phyloP scores from a whole-genome alignment of 2,329 filamentous ascomycete genomes.

The Escovopsis weberi region DNA sequence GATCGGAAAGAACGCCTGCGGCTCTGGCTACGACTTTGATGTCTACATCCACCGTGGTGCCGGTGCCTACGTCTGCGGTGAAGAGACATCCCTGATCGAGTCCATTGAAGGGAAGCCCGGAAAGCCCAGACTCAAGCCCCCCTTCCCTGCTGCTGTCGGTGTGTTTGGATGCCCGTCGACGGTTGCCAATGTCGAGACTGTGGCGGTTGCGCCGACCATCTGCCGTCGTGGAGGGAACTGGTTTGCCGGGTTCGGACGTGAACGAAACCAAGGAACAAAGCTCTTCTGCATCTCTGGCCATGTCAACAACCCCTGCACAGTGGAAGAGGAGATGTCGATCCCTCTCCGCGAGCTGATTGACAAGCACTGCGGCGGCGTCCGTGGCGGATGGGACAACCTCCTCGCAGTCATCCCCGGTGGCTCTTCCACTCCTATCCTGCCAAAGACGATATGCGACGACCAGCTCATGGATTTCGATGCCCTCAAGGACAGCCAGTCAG shows the following conservation, averaged over 20 bases:
- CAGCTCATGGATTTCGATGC: slow-evolving; percentile 99
- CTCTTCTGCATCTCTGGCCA: slow-evolving; percentile 97
- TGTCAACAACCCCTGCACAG: slow-evolving; percentile 95
- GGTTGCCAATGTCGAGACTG: slow-evolving; percentile 94
- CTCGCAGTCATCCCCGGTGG: slow-evolving; percentile 90
- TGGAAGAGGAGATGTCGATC: slow-evolving; percentile 99
- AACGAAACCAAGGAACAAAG: slow-evolving; percentile 94
- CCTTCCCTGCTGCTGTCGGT: slow-evolving; percentile 93
- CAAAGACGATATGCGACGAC: slow-evolving; percentile 78
- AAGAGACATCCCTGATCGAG: slow-evolving; percentile 96
- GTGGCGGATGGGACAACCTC: slow-evolving; percentile 95
- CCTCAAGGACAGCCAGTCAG: slow-evolving; percentile 93
- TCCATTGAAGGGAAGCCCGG: slow-evolving; percentile 97
- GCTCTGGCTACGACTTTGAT: slow-evolving; percentile 94
- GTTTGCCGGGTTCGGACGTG: slow-evolving; percentile 89
- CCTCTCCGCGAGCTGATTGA: slow-evolving; percentile 92
- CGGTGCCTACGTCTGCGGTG: slow-evolving; percentile 94
- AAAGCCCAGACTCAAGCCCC: slow-evolving; percentile 96
- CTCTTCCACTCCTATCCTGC: slow-evolving; percentile 89
- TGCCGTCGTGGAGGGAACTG: slow-evolving; percentile 81
- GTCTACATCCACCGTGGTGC: slow-evolving; percentile 93
- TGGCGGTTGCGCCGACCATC: slow-evolving; percentile 91
- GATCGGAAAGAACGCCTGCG: slow-evolving; percentile 97
- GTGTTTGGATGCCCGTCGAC: slow-evolving; percentile 97
- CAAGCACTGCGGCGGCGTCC: slow-evolving; percentile 93